Evolutionary conservation across 148 eudicot species (phyloP).

Genomic region (Nyssa sinensis): DNA sequence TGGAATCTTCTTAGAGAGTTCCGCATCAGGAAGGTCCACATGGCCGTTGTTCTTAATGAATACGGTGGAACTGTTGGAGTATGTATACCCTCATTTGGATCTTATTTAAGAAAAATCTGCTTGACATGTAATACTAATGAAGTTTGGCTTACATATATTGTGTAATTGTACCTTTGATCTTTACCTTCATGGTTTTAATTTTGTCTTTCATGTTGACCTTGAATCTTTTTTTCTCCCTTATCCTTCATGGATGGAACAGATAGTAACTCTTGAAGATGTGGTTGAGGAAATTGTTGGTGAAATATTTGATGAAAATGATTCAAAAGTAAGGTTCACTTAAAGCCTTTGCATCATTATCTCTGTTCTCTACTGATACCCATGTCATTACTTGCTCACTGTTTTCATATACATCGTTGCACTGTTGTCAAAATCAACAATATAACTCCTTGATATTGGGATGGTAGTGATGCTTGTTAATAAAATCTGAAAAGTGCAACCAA

Average conservation of each 20-base stretch:
- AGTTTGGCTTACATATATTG: background rate
- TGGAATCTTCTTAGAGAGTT: slow-evolving; percentile 99
- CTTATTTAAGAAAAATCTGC: background rate
- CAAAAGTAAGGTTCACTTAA: slow-evolving; percentile 51
- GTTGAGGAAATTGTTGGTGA: slow-evolving; percentile 99
- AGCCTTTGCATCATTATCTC: background rate
- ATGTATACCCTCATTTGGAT: slow-evolving; percentile 31
- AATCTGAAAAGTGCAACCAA: background rate
- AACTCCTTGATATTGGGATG: background rate
- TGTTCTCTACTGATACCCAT: background rate
- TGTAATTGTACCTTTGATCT: background rate
- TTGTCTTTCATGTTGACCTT: background rate
- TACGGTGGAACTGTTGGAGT: slow-evolving; percentile 99
- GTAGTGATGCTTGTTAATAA: background rate
- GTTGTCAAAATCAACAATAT: background rate
- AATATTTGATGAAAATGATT: slow-evolving; percentile 95
- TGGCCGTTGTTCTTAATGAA: slow-evolving; percentile 98
- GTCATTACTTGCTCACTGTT: background rate
- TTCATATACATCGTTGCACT: background rate
- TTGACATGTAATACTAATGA: background rate
- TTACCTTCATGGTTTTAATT: slow-evolving; percentile 1
- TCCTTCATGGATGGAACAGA: slow-evolving; percentile 46
- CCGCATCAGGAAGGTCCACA: slow-evolving; percentile 97
- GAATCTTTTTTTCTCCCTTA: background rate
- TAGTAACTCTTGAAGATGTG: slow-evolving; percentile 95